Base-by-base conservation (phyloP, 176 grass and related monocot genomes). In the Echinochloa phyllopogon region DNA sequence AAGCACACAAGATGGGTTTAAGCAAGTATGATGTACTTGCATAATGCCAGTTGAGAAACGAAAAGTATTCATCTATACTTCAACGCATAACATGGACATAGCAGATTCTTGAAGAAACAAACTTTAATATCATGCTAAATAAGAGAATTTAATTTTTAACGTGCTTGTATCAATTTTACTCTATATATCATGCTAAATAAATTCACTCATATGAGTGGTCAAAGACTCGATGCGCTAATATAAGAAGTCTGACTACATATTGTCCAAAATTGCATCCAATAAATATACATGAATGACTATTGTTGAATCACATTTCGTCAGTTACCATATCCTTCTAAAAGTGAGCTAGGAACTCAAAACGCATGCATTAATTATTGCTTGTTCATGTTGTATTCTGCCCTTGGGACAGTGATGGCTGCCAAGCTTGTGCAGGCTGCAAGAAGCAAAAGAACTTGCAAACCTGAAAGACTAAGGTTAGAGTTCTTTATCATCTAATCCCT, bases 381-480 rank as follows among this genome's bases (percentile, higher is more conserved):
- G 76, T 49, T 77, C 1, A 51, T 79, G 45, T 5, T 76, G 47
- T 74, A 21, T 39, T 67, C 11, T 74, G 39, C 69, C 73, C 7
- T 60, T 51, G 37, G 36, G 74, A 87, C 87, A 95, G 91, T 98
- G 67, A 98, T 98, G 92, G 91, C 93, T 72, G 89, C 93, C 14
- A 91, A 98, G 81, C 91, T 98, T 78, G 96, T 94, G 42, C 74
- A 27, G 82, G 63, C 62, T 67, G 85, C 89, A 9, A 83, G 86
- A 76, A 90, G 76, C 78, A 79, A 95, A 92, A 86, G 87, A 3
- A 9, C 20, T 72, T 82, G 85, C 21, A 81, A 94, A 71, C 96
- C 93, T 77, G 91, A 95, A 75, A 94, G 93, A 88, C 43, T 98
- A 92, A 95, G 96, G 96, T 98, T 88, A 98, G 81, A 76, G 37